Base-by-base conservation (phyloP, 148 eudicot species). In the Chenopodium quinoa region DNA sequence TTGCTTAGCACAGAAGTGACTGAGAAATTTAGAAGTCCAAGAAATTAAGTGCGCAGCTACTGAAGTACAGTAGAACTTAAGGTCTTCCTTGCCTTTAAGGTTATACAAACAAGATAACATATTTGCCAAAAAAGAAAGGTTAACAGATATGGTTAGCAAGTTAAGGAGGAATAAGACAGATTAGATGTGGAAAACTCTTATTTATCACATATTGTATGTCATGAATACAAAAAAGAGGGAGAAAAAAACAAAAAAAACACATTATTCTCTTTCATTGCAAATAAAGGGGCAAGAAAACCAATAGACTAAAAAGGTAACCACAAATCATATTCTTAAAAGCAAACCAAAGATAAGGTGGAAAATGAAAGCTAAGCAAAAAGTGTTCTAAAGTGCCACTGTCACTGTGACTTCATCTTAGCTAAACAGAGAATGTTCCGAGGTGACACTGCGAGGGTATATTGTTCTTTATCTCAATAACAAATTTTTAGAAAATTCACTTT, bases 251-350 rank as follows among this genome's bases (percentile, higher is more conserved):
- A 37, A 37, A 37, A 37, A 37, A 37, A 37, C 5, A 37, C 6
- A 6, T 1, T 6, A 54, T 11, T 73, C 74, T 69, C 29, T 73
- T 83, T 79, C 73, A 50, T 16, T 37, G 46, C 62, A 52, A 65
- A 32, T 19, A 9, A 56, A 56, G 62, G 62, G 44, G 65, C 34
- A 11, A 16, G 23, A 31, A 3, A 34, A 44, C 60, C 81, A 83
- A 76, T 56, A 48, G 31, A 37, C 68, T 54, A 22, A 22, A 75
- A 84, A 71, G 58, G 54, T 63, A 77, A 80, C 74, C 80, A 67
- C 81, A 76, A 80, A 71, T 32, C 46, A 25, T 58, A 64, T 68
- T 60, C n/a, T 75, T 50, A 67, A 75, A 74, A 66, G 79, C 13
- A 37, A 52, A 54, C 52, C 79, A 84, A 71, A 60, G 68, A 54